Base-by-base conservation (phyloP, 228 moss, liverwort and hornwort species). In the Sphagnum fallax region DNA sequence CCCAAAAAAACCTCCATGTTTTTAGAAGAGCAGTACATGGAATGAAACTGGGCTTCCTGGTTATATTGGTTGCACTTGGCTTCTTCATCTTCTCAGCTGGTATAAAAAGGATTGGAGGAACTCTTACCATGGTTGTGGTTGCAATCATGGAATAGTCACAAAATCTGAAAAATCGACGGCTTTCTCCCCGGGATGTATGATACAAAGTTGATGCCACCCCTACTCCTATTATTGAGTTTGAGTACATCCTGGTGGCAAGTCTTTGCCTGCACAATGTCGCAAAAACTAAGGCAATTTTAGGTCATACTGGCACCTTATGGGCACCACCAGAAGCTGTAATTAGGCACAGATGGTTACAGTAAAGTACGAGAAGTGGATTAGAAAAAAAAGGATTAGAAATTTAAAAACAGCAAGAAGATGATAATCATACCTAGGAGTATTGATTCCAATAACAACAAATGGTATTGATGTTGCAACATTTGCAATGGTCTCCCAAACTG, bases 91-190 rank as follows among this genome's bases (percentile, higher is more conserved):
- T 32, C 32, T 32, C 32, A 32, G 32, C 32, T 32, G 32, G 32
- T 32, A 32, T 32, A 32, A 32, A 32, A 32, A 32, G 32, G 32
- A 32, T 32, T 32, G 0, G 32, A 16, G 15, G 48, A 57, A 16
- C 16, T 15, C 64, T 59, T 89, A 98, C 97, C 90, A 93, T 13
- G 67, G 85, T 82, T 59, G 97, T 83, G 63, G 91, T 70, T 53
- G 93, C 97, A 79, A 98, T 90, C 97, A 93, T 98, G 32, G 85
- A 85, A 81, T 98, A 92, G 73, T 98, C 97, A 6, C 85, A 90
- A 82, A 87, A 89, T 87, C 97, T 86, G 65, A 91, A 91, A 62
- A 80, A 15, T 64, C 83, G 90, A 53, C 93, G 84, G 60, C 69
- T 69, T 64, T 91, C 80, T 47, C 97, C 93, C 72, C 93, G 81